phyloP scores from a whole-genome alignment of 805 yeast species.

The Saturnispora quitensis region DNA sequence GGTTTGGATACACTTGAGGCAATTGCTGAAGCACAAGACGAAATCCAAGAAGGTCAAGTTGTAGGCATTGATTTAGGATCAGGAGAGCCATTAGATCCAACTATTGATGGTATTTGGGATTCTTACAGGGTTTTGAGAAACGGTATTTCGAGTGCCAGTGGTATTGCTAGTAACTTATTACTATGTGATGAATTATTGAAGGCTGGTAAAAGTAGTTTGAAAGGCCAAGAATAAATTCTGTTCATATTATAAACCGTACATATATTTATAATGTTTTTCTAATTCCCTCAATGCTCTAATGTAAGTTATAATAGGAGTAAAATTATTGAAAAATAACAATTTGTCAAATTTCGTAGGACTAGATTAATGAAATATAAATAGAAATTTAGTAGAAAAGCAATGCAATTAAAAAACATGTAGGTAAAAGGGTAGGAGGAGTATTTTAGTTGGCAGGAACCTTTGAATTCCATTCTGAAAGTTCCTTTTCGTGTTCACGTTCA shows the following conservation, averaged over 20 bases:
- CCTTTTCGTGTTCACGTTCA: slow-evolving; percentile 68
- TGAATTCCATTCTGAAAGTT: slow-evolving; percentile 64
- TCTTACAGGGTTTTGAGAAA: slow-evolving; percentile 90
- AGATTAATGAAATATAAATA: too few species aligned
- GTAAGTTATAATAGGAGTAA: background rate
- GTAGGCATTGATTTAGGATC: slow-evolving; percentile 87
- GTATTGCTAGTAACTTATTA: slow-evolving; percentile 85
- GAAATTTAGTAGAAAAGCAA: background rate
- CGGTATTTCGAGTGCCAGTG: slow-evolving; percentile 85
- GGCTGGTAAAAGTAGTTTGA: slow-evolving; percentile 92
- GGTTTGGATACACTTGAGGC: slow-evolving; percentile 92
- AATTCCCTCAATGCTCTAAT: background rate
- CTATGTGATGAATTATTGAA: slow-evolving; percentile 93
- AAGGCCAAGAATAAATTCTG: slow-evolving; percentile 30
- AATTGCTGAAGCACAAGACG: slow-evolving; percentile 82
- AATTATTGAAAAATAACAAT: background rate
- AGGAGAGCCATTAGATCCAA: slow-evolving; percentile 95
- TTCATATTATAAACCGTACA: background rate
- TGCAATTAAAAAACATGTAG: background rate
- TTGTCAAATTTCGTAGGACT: background rate
- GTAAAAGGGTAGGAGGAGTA: background rate
- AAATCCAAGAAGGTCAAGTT: slow-evolving; percentile 64
- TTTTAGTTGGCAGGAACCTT: slow-evolving; percentile 19
- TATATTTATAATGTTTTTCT: background rate
- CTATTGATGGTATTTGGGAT: slow-evolving; percentile 94